These are phyloP conservation scores for Fusarium sp. DNA, from an alignment of 2,329 filamentous ascomycete genomes.

Conservation along the genomic window DNA sequence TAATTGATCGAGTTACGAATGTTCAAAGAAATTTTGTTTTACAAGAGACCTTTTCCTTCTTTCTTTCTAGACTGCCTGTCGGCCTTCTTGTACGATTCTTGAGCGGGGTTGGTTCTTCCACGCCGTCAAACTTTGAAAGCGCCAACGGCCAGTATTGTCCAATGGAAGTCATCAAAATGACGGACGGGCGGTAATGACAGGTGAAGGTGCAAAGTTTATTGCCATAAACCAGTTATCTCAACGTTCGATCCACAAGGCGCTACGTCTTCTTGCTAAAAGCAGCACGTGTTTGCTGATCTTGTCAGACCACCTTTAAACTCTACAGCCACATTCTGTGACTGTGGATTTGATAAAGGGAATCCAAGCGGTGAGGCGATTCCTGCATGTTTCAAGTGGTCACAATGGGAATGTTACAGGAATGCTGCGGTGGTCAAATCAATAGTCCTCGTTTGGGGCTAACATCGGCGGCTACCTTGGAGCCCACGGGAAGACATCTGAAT, in stretches of 20 bases:
- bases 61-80: neutral
- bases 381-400: neutral
- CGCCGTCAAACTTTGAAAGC: neutral
- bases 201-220: neutral
- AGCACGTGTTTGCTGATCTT: neutral
- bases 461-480: too few species aligned
- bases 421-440: too few species aligned
- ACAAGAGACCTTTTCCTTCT: neutral
- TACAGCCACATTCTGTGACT: neutral
- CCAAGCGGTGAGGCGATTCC: neutral
- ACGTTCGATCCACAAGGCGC: slow-evolving; percentile 1
- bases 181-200: neutral
- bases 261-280: neutral
- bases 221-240: slow-evolving; percentile 1
- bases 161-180: neutral
- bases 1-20: neutral
- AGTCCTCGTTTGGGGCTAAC: too few species aligned
- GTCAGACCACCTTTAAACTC: neutral
- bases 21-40: neutral
- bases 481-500: too few species aligned
- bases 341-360: neutral
- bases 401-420: neutral
- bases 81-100: neutral
- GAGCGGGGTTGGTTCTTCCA: neutral
- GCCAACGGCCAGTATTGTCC: neutral